Conservation (phyloP, 768 basidiomycete genomes). For the Leccinum rimulosum region DNA sequence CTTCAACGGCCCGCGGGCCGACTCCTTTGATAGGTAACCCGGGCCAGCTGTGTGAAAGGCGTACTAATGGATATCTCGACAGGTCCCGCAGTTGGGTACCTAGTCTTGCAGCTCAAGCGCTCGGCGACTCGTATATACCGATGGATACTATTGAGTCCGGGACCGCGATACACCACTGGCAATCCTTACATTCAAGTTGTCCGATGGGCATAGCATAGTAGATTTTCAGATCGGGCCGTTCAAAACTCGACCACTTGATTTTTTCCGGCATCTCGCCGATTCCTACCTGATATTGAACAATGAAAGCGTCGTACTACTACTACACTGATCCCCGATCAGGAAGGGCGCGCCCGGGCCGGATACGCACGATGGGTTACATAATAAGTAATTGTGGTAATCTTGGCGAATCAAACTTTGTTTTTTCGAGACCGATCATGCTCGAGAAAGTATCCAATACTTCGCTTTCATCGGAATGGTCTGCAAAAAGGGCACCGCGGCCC, state of each 20-base stretch:
- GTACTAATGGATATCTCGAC: neutral
- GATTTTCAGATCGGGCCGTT: neutral
- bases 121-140: no score
- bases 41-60: neutral
- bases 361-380: neutral
- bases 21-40: neutral
- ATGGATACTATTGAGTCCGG: no score
- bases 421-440: neutral
- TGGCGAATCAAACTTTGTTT: neutral
- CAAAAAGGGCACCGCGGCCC: no score
- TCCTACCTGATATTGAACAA: constrained; percentile 2
- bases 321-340: neutral
- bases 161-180: no score
- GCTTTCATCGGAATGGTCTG: no score
- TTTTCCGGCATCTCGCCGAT: neutral
- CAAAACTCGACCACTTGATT: neutral
- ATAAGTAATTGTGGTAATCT: neutral
- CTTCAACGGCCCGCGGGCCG: no score
- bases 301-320: neutral
- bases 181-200: no score
- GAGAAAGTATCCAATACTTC: no score
- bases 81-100: neutral
- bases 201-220: no score
- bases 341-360: neutral
- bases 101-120: neutral